These are phyloP conservation scores for Kurtzmaniella quercitrusa DNA, from an alignment of 1,139 yeast species.

Conservation along the genomic window DNA sequence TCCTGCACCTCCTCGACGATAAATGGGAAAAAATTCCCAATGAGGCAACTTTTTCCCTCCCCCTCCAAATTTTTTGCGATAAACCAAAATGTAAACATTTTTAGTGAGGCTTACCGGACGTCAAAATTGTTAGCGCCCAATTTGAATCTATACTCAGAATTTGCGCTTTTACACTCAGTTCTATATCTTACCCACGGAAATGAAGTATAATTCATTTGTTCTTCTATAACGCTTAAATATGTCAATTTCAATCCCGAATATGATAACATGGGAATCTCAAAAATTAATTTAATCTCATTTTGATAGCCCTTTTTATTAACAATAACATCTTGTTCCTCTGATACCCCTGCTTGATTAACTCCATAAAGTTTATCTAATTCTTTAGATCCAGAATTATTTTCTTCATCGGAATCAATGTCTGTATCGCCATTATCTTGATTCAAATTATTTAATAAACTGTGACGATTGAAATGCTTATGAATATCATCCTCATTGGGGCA, in stretches of 20 bases:
- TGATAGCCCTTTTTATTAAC: conserved; percentile 1
- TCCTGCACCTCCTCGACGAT: background rate
- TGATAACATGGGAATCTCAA: conserved; percentile 39
- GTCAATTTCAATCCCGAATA: conserved; percentile 40
- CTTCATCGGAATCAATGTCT: conserved; percentile 11
- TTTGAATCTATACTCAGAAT: conserved; percentile 26
- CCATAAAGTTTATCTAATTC: conserved; percentile 42
- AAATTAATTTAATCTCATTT: conserved; percentile 28
- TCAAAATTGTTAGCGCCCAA: conserved; percentile 23
- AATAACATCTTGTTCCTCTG: background rate
- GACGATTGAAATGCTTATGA: conserved; percentile 1
- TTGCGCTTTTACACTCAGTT: conserved; percentile 21
- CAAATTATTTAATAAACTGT: background rate
- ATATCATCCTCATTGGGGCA: conserved; percentile 1
- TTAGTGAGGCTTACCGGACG: conserved; percentile 2
- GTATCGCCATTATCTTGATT: conserved; percentile 7
- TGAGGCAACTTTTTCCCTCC: background rate
- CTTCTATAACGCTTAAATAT: conserved; percentile 40
- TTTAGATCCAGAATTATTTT: conserved; percentile 15
- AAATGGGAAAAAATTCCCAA: background rate
- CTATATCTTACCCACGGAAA: conserved; percentile 46
- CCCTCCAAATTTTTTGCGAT: background rate
- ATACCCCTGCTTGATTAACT: conserved; percentile 25
- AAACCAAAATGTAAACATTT: background rate
- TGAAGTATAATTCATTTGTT: conserved; percentile 38